These are phyloP conservation scores for Colletotrichum cereale DNA, from an alignment of 2,329 filamentous ascomycete genomes.

Conservation along the genomic window DNA sequence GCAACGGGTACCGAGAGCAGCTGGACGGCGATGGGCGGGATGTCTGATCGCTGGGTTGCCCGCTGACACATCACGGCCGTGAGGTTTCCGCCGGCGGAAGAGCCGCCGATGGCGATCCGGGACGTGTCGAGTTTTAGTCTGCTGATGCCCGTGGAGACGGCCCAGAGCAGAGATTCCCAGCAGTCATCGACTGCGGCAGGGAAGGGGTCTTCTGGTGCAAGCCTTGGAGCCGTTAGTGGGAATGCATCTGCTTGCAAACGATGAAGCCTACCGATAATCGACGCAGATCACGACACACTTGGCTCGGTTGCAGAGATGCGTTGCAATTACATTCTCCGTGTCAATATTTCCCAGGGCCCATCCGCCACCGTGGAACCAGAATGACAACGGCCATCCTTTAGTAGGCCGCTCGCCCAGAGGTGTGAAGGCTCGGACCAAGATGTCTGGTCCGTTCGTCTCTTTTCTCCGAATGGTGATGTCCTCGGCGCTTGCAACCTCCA, in stretches of 20 bases:
- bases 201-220: conserved; percentile 68
- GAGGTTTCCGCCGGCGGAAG: conserved; percentile 65
- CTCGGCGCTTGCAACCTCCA: conserved; percentile 60
- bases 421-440: conserved; percentile 64
- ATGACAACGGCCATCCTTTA: conserved; percentile 65
- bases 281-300: conserved; percentile 67
- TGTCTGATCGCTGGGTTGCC: conserved; percentile 53
- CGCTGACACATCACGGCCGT: conserved; percentile 66
- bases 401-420: conserved; percentile 58
- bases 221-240: conserved; percentile 48
- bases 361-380: conserved; percentile 71
- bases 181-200: conserved; percentile 69
- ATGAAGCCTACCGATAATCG: conserved; percentile 62
- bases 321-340: conserved; percentile 68
- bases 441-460: conserved; percentile 60
- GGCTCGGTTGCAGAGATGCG: conserved; percentile 64
- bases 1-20: conserved; percentile 69
- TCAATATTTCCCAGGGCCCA: conserved; percentile 70
- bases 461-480: conserved; percentile 58
- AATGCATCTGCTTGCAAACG: too few relatives aligned
- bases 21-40: conserved; percentile 53
- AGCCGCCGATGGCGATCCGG: conserved; percentile 56
- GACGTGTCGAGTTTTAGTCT: conserved; percentile 55
- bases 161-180: conserved; percentile 67
- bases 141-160: conserved; percentile 45